Evolutionary conservation across 257 asterid genomes (phyloP).

Genomic region (Eucommia ulmoides): DNA sequence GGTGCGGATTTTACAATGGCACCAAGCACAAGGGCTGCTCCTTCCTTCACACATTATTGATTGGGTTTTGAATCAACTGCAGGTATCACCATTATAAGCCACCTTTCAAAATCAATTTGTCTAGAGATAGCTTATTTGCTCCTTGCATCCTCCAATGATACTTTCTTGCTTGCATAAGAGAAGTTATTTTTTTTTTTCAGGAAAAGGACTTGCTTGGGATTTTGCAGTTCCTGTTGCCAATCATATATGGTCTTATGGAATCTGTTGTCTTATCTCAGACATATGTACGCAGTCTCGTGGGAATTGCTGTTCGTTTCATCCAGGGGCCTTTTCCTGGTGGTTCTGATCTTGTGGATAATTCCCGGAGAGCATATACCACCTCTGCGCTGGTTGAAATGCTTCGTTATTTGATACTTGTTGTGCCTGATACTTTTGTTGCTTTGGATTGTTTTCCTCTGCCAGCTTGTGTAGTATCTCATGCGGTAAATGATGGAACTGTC

Average conservation of each 20-base stretch:
- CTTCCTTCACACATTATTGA: constrained; percentile 83
- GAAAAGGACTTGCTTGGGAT: constrained; percentile 80
- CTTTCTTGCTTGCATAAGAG: too few species aligned
- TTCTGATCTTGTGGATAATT: constrained; percentile 90
- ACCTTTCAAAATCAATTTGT: too few species aligned
- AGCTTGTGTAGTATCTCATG: constrained; percentile 37
- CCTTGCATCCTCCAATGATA: too few species aligned
- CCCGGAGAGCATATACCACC: constrained; percentile 81
- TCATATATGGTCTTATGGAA: constrained; percentile 81
- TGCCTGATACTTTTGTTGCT: constrained; percentile 95
- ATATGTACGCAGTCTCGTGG: constrained; percentile 69
- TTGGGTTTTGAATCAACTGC: constrained; percentile 95
- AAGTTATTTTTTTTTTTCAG: constrained; percentile 35
- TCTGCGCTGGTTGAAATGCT: constrained; percentile 98
- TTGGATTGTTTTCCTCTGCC: constrained; percentile 92
- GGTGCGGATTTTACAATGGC: constrained; percentile 92
- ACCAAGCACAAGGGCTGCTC: constrained; percentile 87
- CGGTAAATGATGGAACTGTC: constrained; percentile 65
- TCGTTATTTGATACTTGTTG: constrained; percentile 79
- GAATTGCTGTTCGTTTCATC: constrained; percentile 63
- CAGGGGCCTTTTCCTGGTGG: constrained; percentile 98
- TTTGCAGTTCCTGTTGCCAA: constrained; percentile 85
- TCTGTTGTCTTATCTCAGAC: constrained; percentile 85
- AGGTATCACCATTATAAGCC: constrained; percentile 36
- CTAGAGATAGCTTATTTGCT: too few species aligned